Evolutionary conservation across 2,329 filamentous ascomycete genomes (phyloP).

Genomic region (Cyphellophora attinorum): DNA sequence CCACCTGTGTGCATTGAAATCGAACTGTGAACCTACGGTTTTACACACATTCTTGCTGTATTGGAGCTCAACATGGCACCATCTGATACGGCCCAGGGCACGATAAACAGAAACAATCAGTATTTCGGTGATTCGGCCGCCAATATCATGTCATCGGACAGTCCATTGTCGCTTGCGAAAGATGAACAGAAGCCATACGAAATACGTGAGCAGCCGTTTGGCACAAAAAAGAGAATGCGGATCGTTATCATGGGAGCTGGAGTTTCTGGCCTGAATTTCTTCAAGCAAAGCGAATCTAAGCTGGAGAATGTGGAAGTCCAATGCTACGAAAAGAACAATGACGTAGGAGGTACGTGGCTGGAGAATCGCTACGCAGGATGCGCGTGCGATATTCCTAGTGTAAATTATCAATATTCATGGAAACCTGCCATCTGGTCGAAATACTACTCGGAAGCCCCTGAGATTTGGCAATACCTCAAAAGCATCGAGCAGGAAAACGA

Average conservation of each 20-base stretch:
- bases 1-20: no score
- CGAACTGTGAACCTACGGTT: no score
- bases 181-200: slow-evolving; percentile 2
- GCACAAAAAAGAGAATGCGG: slow-evolving; percentile 15
- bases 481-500: slow-evolving; percentile 16
- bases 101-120: no score
- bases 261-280: slow-evolving; percentile 30
- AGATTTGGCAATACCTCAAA: slow-evolving; percentile 23
- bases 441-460: slow-evolving; percentile 16
- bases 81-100: no score
- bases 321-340: slow-evolving; percentile 21
- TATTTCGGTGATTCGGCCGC: no score
- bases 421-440: slow-evolving; percentile 12
- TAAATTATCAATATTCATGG: slow-evolving; percentile 13
- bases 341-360: slow-evolving; percentile 23
- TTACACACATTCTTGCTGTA: no score
- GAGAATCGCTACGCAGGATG: slow-evolving; percentile 28
- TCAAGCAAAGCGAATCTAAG: slow-evolving; percentile 20
- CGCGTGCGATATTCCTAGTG: slow-evolving; percentile 34
- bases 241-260: slow-evolving; percentile 31
- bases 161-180: slow-evolving; percentile 2
- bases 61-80: no score
- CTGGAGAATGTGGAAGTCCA: slow-evolving; percentile 15
- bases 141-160: no score
- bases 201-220: slow-evolving; percentile 9